Percentiles rank a stretch among this genome's conserved stretches.
These are phyloP conservation scores for Ophiostoma pallidulum DNA, from an alignment of 2,329 filamentous ascomycete genomes.

Conservation along the genomic window DNA sequence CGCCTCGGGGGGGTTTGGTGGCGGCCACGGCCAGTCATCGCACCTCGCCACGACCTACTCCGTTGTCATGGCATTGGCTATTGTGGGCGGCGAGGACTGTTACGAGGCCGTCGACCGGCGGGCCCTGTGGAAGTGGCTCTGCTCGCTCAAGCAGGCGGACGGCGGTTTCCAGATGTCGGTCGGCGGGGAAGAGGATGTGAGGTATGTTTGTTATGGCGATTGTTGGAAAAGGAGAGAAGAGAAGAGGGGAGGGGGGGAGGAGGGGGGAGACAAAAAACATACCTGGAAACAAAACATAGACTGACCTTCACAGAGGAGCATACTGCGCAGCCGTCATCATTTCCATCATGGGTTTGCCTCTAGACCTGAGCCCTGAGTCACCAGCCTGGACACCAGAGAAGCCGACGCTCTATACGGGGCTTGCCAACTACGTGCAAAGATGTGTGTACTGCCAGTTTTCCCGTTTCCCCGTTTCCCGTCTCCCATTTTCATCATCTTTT, in stretches of 20 bases:
- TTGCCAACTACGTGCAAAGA: constrained; percentile 69
- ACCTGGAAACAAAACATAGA: background rate
- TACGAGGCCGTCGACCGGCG: constrained; percentile 71
- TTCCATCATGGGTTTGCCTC: constrained; percentile 69
- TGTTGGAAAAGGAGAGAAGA: background rate
- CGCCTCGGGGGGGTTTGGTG: constrained; percentile 74
- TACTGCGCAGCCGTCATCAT: constrained; percentile 86
- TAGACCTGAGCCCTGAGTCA: constrained; percentile 65
- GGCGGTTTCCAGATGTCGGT: constrained; percentile 84
- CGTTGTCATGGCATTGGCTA: constrained; percentile 64
- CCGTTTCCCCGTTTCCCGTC: constrained; percentile 13
- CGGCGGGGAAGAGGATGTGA: constrained; percentile 85
- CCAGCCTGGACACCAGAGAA: constrained; percentile 55
- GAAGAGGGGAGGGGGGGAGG: too few species aligned
- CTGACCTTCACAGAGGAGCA: constrained; percentile 54
- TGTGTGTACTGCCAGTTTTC: constrained; percentile 48
- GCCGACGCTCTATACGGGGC: constrained; percentile 56
- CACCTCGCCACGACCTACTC: constrained; percentile 89
- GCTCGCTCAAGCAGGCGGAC: constrained; percentile 71
- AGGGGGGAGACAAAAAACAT: too few species aligned
- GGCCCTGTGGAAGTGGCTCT: constrained; percentile 86
- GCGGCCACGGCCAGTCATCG: constrained; percentile 81
- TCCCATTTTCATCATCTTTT: background rate
- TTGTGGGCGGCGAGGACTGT: constrained; percentile 63
- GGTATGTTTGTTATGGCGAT: constrained; percentile 40